These are phyloP conservation scores for Eucalyptus camaldulensis DNA, from an alignment of 345 rosid genomes.

Conservation along the genomic window DNA sequence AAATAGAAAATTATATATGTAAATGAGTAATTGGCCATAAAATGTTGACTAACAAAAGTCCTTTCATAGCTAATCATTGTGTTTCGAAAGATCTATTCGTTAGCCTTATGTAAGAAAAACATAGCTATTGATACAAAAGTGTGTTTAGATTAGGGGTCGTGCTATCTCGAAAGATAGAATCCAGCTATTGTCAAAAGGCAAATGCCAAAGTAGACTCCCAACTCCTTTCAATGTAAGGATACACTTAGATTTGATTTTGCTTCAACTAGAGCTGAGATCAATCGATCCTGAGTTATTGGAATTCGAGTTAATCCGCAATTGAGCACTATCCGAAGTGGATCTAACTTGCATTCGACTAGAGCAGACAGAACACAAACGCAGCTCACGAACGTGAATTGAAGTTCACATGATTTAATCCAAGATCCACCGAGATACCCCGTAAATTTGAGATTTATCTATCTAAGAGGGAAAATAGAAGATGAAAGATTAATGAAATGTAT, in stretches of 20 bases:
- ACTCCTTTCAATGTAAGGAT: neutral
- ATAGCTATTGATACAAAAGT: neutral
- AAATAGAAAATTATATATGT: neutral
- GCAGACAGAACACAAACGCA: neutral
- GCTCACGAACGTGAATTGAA: neutral
- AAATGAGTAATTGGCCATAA: neutral
- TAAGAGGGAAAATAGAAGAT: neutral
- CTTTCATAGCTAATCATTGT: neutral
- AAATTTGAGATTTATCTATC: neutral
- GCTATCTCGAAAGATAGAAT: neutral
- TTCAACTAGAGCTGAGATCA: neutral
- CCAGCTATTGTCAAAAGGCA: neutral
- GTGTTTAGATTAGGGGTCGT: accelerated
- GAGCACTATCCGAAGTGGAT: neutral
- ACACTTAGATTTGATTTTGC: neutral
- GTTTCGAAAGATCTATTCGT: neutral
- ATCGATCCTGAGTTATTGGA: neutral
- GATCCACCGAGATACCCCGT: neutral
- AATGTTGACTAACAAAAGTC: neutral
- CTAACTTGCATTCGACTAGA: neutral
- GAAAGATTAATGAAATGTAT: neutral
- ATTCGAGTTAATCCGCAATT: neutral
- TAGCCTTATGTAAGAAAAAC: neutral
- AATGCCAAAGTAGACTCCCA: neutral
- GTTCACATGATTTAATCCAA: neutral